Evolutionary conservation across 495 filamentous ascomycete species (phyloP).

Genomic region (Pyrenopolyporus hunteri): DNA sequence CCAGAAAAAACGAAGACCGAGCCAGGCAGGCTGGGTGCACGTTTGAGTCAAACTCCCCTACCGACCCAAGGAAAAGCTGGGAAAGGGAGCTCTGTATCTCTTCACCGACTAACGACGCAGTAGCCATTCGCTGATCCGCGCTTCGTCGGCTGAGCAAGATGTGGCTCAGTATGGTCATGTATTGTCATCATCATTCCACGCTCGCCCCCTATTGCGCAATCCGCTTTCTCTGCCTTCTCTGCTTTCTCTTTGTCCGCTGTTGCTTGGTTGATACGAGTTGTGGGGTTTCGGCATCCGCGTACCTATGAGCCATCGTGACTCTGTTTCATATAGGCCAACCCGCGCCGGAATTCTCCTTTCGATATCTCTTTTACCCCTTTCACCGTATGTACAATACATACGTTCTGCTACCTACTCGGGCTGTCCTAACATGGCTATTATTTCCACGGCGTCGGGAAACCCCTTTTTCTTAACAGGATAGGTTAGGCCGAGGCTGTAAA

Average conservation of each 20-base stretch:
- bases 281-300: constrained; percentile 22
- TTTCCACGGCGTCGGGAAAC: neutral
- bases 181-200: constrained; percentile 19
- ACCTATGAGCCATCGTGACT: constrained; percentile 5
- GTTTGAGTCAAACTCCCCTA: constrained; percentile 24
- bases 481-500: constrained; percentile 27
- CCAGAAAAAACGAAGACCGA: constrained; percentile 9
- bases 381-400: no score
- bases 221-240: neutral
- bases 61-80: constrained; percentile 19
- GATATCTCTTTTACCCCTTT: neutral
- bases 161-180: constrained; percentile 33
- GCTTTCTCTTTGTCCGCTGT: constrained; percentile 11
- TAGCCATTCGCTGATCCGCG: constrained; percentile 28
- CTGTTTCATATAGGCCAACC: constrained; percentile 21
- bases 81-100: constrained; percentile 21
- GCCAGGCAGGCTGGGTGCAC: constrained; percentile 19
- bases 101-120: constrained; percentile 34
- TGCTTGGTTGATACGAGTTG: constrained; percentile 27
- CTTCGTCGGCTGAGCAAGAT: constrained; percentile 35
- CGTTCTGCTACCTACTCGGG: constrained; percentile 13
- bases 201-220: constrained; percentile 25
- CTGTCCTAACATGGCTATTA: constrained; percentile 7
- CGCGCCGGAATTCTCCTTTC: constrained; percentile 5
- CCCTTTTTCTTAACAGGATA: neutral